Evolutionary conservation across 2,329 filamentous ascomycete genomes (phyloP).

Genomic region (Colletotrichum nymphaeae): DNA sequence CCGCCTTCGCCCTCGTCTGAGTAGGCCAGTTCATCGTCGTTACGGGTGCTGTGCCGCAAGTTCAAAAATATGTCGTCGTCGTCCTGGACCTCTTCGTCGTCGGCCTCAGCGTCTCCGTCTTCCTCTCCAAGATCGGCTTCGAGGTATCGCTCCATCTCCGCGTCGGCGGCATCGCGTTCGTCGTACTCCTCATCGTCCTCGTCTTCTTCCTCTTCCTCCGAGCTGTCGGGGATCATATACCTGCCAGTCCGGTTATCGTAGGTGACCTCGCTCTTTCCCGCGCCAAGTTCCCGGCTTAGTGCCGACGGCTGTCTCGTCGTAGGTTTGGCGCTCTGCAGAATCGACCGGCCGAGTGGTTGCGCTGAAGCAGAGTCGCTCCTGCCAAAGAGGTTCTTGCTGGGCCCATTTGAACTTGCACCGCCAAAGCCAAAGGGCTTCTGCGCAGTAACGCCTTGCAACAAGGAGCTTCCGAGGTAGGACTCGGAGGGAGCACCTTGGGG

Average conservation of each 20-base stretch:
- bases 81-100: constrained; percentile 53
- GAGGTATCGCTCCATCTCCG: constrained; percentile 50
- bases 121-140: constrained; percentile 47
- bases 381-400: constrained; percentile 52
- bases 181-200: constrained; percentile 44
- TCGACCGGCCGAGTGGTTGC: constrained; percentile 60
- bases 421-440: constrained; percentile 54
- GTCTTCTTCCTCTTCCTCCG: constrained; percentile 45
- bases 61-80: constrained; percentile 63
- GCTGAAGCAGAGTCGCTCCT: constrained; percentile 50
- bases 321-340: constrained; percentile 47
- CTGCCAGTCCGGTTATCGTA: constrained; percentile 38
- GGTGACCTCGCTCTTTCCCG: background rate
- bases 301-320: constrained; percentile 59
- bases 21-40: constrained; percentile 38
- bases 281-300: constrained; percentile 58
- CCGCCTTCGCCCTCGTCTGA: constrained; percentile 41
- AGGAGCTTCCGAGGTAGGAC: constrained; percentile 66
- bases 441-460: constrained; percentile 56
- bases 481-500: constrained; percentile 67
- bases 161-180: constrained; percentile 44
- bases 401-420: constrained; percentile 42
- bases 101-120: constrained; percentile 50
- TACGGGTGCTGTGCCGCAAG: constrained; percentile 50
- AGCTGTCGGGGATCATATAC: constrained; percentile 42